Base-by-base conservation (phyloP, 2,329 filamentous ascomycete genomes). In the Coleophoma eucalyptorum region DNA sequence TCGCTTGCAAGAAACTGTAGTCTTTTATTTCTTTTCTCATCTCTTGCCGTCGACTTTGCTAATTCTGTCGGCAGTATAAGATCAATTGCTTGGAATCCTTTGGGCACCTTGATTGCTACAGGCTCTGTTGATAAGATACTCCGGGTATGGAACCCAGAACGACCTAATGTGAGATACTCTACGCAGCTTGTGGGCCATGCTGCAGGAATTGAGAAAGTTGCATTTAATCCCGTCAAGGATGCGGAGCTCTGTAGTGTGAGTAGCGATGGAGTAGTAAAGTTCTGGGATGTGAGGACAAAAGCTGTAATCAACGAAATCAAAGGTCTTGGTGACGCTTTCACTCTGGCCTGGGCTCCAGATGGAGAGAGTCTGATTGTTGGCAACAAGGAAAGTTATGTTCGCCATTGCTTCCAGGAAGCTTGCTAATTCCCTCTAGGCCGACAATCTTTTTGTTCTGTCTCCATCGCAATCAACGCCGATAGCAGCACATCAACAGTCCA, bases 31-130 rank as follows among this genome's bases (percentile, higher is more conserved):
- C 10, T 3, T 5, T 26, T 26, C 26, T 26, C 6, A 8, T 6
- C 26, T 26, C 26, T 26, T 26, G 26, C 10, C 26, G 4, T 3
- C 26, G 4, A 26, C 26, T 7, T 26, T 26, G 26, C 26, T 26
- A 26, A 26, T 8, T 26, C 26, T 8, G 10, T 5, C 26, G 26
- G 33, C 38, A 90, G 86, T 56, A 77, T 95, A 50, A 84, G 89
- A 38, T 86, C 87, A 2, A 85, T 97, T 58, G 86, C 89, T 37
- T 97, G 93, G 93, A 96, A 93, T 58, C 89, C 92, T 0, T 76
- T 89, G 0, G 91, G 93, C 33, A 87, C 83, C 8, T 76, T 94
- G 53, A 84, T 97, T 54, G 93, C 93, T 1, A 95, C 92, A 0
- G 91, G 90, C 3, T 80, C 86, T 5, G 73, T 77, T 20, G 85